Evolutionary conservation across 2,329 filamentous ascomycete genomes (phyloP).

Genomic region (Verticillium zaregamsianum): DNA sequence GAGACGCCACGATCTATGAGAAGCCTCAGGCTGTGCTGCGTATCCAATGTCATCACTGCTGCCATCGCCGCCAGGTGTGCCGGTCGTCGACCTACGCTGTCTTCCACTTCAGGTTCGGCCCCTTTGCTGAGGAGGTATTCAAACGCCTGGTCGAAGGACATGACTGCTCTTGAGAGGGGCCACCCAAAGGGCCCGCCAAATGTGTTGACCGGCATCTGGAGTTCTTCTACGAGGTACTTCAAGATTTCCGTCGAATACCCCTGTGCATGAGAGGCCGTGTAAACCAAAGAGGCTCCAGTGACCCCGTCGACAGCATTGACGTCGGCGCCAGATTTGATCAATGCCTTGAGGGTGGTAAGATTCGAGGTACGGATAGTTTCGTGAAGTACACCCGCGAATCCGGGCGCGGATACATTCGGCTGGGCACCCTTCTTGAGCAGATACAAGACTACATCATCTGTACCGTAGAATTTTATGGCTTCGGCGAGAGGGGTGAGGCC

Average conservation of each 20-base stretch:
- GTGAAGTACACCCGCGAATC: background rate
- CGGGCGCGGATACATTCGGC: background rate
- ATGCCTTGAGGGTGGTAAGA: background rate
- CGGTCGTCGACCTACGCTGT: background rate
- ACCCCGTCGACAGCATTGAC: background rate
- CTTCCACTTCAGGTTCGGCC: background rate
- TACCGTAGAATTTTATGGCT: background rate
- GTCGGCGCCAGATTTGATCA: background rate
- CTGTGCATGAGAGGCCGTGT: background rate
- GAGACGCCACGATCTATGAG: background rate
- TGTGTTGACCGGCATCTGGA: background rate
- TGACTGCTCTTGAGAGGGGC: background rate
- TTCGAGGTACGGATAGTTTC: background rate
- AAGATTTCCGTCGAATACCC: slow-evolving; percentile 1
- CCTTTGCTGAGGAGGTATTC: slow-evolving; percentile 1
- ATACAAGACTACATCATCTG: background rate
- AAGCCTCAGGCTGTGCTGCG: background rate
- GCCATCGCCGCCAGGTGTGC: slow-evolving; percentile 1
- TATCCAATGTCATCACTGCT: background rate
- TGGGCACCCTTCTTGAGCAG: background rate
- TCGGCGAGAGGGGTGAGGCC: slow-evolving; percentile 8
- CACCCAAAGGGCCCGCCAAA: background rate
- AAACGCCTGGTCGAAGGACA: background rate
- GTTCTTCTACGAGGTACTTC: slow-evolving; percentile 13
- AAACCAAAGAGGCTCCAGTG: background rate